Conservation (phyloP, 1,284 basidiomycete genomes). For the Trichosporon sp. region DNA sequence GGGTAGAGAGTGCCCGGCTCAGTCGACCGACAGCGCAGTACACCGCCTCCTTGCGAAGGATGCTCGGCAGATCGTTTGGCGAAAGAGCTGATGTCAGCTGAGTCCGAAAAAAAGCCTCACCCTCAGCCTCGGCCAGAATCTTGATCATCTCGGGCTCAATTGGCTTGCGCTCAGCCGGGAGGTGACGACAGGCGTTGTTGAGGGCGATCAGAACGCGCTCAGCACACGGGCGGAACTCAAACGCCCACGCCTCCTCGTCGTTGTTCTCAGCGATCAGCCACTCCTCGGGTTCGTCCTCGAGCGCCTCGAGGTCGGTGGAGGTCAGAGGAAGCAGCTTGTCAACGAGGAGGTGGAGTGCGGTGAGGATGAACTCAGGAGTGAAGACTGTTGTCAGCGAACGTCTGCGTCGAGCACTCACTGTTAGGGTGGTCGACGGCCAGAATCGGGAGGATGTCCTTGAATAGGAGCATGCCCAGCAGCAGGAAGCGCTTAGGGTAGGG, state of each 20-base stretch:
- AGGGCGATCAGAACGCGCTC: slow-evolving; percentile 79
- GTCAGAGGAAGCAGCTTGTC: slow-evolving; percentile 77
- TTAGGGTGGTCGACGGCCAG: slow-evolving; percentile 40
- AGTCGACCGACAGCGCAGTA: slow-evolving; percentile 85
- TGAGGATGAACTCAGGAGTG: slow-evolving; percentile 66
- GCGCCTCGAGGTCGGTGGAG: slow-evolving; percentile 66
- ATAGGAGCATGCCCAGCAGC: slow-evolving; percentile 78
- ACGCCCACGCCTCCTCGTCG: slow-evolving; percentile 84
- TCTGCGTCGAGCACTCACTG: slow-evolving; percentile 26
- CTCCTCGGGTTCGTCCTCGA: slow-evolving; percentile 80
- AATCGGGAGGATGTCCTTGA: slow-evolving; percentile 61
- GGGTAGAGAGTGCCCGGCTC: slow-evolving; percentile 55
- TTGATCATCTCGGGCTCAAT: slow-evolving; percentile 65
- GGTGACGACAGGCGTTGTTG: slow-evolving; percentile 64
- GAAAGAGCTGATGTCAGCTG: slow-evolving; percentile 26
- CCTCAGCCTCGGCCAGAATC: slow-evolving; percentile 56
- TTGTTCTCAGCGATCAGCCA: slow-evolving; percentile 75
- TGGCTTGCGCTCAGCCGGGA: slow-evolving; percentile 43
- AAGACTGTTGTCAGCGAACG: slow-evolving; percentile 54
- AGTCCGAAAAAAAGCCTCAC: slow-evolving; percentile 25
- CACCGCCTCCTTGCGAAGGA: slow-evolving; percentile 76
- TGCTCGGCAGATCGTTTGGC: slow-evolving; percentile 56
- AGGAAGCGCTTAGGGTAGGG: slow-evolving; percentile 56
- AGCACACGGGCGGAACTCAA: slow-evolving; percentile 74
- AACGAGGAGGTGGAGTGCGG: slow-evolving; percentile 69